A percentile compares a stretch with the other conserved stretches of the same genome.
These are phyloP conservation scores for Scorias spongiosa DNA, from an alignment of 2,329 filamentous ascomycete genomes.

Conservation along the genomic window DNA sequence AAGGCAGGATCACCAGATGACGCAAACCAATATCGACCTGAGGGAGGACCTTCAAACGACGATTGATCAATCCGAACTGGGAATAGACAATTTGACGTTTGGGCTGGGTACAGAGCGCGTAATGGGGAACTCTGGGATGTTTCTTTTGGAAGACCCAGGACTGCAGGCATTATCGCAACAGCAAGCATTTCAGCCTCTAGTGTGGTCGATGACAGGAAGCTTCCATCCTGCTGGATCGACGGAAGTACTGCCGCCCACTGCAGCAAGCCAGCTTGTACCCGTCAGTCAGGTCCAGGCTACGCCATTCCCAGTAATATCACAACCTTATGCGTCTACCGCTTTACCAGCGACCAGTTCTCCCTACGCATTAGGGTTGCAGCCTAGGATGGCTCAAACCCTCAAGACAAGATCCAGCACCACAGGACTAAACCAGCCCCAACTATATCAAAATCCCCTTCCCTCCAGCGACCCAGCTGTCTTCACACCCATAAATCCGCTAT, in stretches of 20 bases:
- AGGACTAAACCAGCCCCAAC: not conserved
- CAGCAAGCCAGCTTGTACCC: slow-evolving; percentile 10
- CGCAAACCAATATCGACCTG: not conserved
- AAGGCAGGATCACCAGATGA: slow-evolving; percentile 4
- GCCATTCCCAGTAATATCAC: slow-evolving; percentile 17
- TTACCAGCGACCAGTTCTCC: slow-evolving; percentile 8
- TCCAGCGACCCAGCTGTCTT: not conserved
- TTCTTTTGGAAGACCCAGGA: slow-evolving; percentile 31
- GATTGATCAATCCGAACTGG: slow-evolving; percentile 4
- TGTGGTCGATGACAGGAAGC: slow-evolving; percentile 14
- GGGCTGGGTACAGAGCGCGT: slow-evolving; percentile 22
- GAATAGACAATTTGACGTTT: slow-evolving; percentile 9
- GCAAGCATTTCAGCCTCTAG: slow-evolving; percentile 13
- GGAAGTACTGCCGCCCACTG: slow-evolving; percentile 5
- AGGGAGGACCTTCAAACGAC: slow-evolving; percentile 4
- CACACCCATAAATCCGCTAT: not conserved
- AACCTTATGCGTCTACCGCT: slow-evolving; percentile 7
- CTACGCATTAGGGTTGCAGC: slow-evolving; percentile 13
- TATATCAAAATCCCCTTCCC: not conserved
- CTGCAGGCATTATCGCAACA: slow-evolving; percentile 19
- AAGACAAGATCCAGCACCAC: not conserved
- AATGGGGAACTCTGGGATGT: slow-evolving; percentile 34
- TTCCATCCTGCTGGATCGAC: slow-evolving; percentile 6
- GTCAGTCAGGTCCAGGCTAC: slow-evolving; percentile 18
- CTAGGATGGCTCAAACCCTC: slow-evolving; percentile 7